phyloP scores from a whole-genome alignment of 2,329 filamentous ascomycete species.

The Rosellinia necatrix region DNA sequence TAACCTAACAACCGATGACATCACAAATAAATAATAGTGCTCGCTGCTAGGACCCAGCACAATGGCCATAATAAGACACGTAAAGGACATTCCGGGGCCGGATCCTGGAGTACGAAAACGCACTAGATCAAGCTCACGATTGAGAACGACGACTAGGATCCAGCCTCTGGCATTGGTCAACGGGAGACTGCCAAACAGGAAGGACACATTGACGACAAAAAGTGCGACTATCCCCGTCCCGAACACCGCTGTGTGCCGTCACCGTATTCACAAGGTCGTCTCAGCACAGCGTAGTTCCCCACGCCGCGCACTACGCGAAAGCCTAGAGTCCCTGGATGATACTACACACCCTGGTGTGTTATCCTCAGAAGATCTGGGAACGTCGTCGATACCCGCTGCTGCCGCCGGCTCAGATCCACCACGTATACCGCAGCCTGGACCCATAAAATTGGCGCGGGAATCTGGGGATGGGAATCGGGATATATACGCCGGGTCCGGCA shows the following conservation, averaged over 20 bases:
- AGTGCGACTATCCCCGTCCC: background rate
- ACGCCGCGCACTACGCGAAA: constrained; percentile 23
- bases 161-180: background rate
- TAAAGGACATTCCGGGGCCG: no score
- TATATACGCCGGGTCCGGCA: background rate
- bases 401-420: background rate
- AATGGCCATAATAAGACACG: background rate
- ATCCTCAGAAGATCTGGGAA: background rate
- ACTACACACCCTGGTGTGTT: background rate
- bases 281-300: constrained; percentile 28
- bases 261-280: background rate
- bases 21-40: background rate
- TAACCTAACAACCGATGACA: background rate
- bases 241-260: background rate
- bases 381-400: background rate
- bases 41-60: background rate
- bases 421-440: background rate
- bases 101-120: background rate
- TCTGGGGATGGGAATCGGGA: background rate
- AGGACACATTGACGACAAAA: background rate
- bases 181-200: background rate
- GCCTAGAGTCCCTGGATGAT: background rate
- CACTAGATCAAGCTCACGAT: background rate
- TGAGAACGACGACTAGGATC: background rate
- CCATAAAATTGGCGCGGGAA: background rate